Evolutionary conservation across 2,329 filamentous ascomycete genomes (phyloP).

Genomic region (Neonectria faginata): DNA sequence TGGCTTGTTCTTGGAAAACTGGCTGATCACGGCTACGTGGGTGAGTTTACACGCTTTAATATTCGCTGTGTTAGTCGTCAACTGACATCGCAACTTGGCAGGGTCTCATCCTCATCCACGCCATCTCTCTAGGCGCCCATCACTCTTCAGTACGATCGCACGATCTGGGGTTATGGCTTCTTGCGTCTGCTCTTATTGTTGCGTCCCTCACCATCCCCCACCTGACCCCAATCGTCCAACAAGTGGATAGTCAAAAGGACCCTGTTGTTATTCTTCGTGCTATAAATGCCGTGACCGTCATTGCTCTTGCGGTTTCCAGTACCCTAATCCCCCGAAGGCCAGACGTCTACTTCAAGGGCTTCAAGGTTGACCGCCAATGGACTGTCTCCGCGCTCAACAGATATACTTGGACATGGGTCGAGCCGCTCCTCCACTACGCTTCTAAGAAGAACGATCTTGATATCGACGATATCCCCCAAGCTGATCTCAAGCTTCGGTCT

Average conservation of each 20-base stretch:
- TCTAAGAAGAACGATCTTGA: conserved; percentile 70
- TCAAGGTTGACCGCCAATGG: conserved; percentile 71
- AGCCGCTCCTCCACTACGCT: conserved; percentile 65
- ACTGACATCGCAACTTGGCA: conserved; percentile 43
- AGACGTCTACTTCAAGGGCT: conserved; percentile 69
- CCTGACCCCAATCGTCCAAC: conserved; percentile 52
- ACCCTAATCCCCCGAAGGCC: conserved; percentile 74
- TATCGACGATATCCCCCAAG: conserved; percentile 70
- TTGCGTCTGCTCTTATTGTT: conserved; percentile 60
- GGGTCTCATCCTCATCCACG: conserved; percentile 65
- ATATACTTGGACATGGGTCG: conserved; percentile 75
- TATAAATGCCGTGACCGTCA: conserved; percentile 57
- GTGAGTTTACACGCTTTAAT: conserved; percentile 58
- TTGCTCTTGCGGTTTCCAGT: conserved; percentile 61
- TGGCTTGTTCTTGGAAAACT: conserved; percentile 64
- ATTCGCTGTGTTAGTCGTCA: conserved; percentile 6
- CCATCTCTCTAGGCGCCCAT: conserved; percentile 60
- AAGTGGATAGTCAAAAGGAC: conserved; percentile 50
- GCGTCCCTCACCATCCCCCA: conserved; percentile 59
- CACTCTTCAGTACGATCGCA: conserved; percentile 65
- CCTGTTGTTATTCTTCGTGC: conserved; percentile 60
- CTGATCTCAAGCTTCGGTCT: conserved; percentile 66
- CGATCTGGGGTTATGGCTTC: conserved; percentile 63
- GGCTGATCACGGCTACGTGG: conserved; percentile 72
- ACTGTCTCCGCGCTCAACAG: conserved; percentile 70